Evolutionary conservation across 495 filamentous ascomycete genomes (phyloP).

Genomic region (Acidiella bohemica): DNA sequence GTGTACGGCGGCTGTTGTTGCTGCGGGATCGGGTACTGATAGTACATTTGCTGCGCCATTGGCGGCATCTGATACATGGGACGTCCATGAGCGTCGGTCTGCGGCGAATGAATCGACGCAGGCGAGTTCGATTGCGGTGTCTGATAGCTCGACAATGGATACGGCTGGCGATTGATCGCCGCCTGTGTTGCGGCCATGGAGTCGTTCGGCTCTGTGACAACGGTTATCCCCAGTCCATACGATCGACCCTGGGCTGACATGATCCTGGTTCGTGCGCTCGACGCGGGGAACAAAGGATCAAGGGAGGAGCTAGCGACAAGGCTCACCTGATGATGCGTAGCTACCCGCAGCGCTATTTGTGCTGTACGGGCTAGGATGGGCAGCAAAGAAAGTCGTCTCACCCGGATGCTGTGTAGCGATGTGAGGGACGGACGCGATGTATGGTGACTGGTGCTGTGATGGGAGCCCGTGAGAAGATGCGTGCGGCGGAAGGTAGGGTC

Average conservation of each 20-base stretch:
- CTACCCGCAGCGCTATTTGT: slow-evolving; percentile 29
- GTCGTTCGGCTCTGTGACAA: slow-evolving; percentile 57
- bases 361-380: slow-evolving; percentile 32
- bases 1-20: slow-evolving; percentile 64
- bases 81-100: slow-evolving; percentile 76
- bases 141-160: slow-evolving; percentile 69
- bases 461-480: slow-evolving; percentile 24
- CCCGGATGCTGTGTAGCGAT: slow-evolving; percentile 23
- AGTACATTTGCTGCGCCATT: slow-evolving; percentile 60
- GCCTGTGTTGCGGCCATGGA: slow-evolving; percentile 80
- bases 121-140: slow-evolving; percentile 93
- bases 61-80: slow-evolving; percentile 70
- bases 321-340: slow-evolving; percentile 31
- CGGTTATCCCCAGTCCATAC: slow-evolving; percentile 12
- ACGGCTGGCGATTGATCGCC: slow-evolving; percentile 70
- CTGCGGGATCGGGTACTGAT: slow-evolving; percentile 61
- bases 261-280: not conserved
- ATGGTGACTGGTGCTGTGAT: slow-evolving; percentile 30
- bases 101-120: slow-evolving; percentile 84
- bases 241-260: not conserved
- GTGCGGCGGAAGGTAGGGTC: slow-evolving; percentile 31
- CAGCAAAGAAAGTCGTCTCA: slow-evolving; percentile 28
- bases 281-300: no score
- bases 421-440: slow-evolving; percentile 26
- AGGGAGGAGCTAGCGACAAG: no score